phyloP scores from a whole-genome alignment of 306 rosid species.

The Vigna mungo region DNA sequence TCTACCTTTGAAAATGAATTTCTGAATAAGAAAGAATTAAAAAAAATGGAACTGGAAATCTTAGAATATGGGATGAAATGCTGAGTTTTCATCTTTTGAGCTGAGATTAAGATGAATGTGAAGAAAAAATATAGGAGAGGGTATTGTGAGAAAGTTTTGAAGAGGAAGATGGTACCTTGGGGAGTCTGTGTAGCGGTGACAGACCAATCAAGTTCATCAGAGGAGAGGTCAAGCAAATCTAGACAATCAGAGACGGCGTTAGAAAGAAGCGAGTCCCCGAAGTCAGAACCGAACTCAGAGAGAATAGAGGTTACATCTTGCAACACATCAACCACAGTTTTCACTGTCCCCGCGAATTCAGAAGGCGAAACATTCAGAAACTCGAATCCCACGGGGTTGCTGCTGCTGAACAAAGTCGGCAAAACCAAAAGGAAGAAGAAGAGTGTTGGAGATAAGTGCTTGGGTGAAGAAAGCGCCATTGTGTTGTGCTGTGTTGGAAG shows the following conservation, averaged over 20 bases:
- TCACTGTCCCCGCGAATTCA: slow-evolving; percentile 59
- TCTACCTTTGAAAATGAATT: background rate
- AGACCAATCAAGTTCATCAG: slow-evolving; percentile 68
- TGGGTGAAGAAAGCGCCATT: slow-evolving; percentile 49
- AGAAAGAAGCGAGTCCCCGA: slow-evolving; percentile 69
- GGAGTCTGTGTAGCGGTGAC: slow-evolving; percentile 68
- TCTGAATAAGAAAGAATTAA: background rate
- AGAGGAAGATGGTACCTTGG: slow-evolving; percentile 51
- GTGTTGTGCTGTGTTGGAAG: background rate
- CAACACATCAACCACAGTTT: slow-evolving; percentile 48
- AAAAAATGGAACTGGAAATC: background rate
- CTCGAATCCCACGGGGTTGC: slow-evolving; percentile 1
- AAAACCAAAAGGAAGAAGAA: slow-evolving; percentile 12
- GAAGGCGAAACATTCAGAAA: slow-evolving; percentile 60
- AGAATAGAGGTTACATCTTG: slow-evolving; percentile 59
- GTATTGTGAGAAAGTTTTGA: too few relatives aligned
- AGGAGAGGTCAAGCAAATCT: slow-evolving; percentile 74
- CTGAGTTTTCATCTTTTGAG: background rate
- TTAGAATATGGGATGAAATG: background rate
- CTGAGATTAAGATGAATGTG: background rate
- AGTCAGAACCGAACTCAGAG: slow-evolving; percentile 52
- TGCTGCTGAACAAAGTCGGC: background rate
- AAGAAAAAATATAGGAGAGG: background rate
- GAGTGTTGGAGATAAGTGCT: slow-evolving; percentile 21
- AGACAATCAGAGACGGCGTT: slow-evolving; percentile 82